These are phyloP conservation scores for Perkinsela sp. DNA, from an alignment of 208 protist species.

Conservation along the genomic window DNA sequence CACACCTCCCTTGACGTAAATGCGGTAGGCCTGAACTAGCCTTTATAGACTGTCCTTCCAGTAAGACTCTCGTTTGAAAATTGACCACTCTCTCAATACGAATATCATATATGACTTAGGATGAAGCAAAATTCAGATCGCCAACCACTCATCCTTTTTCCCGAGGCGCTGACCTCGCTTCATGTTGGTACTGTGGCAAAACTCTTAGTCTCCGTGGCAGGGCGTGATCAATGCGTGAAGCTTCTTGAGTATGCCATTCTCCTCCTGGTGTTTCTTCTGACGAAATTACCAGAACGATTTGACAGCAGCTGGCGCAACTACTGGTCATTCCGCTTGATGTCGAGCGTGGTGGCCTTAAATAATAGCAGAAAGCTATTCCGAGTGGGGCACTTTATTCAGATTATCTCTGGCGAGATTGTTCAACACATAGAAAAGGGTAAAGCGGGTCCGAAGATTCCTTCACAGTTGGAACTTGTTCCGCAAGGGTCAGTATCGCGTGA, in stretches of 20 bases:
- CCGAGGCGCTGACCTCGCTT: neutral
- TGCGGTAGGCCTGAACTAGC: too few relatives aligned
- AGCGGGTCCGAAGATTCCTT: neutral
- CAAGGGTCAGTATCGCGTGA: neutral
- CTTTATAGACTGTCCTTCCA: too few relatives aligned
- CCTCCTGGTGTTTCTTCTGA: neutral
- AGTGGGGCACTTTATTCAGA: neutral
- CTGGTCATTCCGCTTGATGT: neutral
- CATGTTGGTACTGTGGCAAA: neutral
- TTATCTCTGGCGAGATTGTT: neutral
- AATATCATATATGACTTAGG: too few relatives aligned
- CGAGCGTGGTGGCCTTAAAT: neutral
- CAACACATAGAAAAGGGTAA: neutral
- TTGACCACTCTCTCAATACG: too few relatives aligned
- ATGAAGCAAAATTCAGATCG: too few relatives aligned
- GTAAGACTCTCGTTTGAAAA: too few relatives aligned
- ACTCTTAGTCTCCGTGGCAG: neutral
- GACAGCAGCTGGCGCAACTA: neutral
- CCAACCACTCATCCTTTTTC: conserved; percentile 1
- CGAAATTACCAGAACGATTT: neutral
- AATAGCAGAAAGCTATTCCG: neutral
- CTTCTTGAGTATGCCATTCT: neutral
- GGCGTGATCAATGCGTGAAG: neutral
- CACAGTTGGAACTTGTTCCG: neutral
- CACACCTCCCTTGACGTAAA: too few relatives aligned